Evolutionary conservation across 2,329 filamentous ascomycete genomes (phyloP), one percentile per base, ranked within the genome.

Genomic region (Aspergillus puulaauensis): DNA sequence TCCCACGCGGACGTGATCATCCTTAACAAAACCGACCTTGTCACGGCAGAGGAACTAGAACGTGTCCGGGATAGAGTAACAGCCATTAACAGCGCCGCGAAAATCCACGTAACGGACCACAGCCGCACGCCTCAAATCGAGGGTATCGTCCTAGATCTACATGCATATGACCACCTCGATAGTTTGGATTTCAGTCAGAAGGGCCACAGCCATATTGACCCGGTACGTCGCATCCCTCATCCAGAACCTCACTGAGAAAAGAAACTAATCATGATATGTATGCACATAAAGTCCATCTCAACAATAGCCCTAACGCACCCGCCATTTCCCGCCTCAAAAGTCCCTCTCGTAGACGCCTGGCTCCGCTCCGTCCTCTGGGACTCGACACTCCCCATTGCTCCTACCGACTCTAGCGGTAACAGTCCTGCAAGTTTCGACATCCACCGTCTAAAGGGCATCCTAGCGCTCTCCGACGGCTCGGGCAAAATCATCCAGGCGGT

Each of bases 1-100:
- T 97, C 92, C 1, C 93, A 99, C 68, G 95, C 95, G 6, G 95
- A 99, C 75, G 91, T 98, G 8, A 84, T 99, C 45, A 86, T 99
- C 40, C 85, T 99, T 66, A 99, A 99, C 78, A 99, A 99, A 74
- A 82, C 88, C 3, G 95, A 99, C 70, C 80, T 97, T 3, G 92
- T 98, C 3, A 85, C 82, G 6, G 72, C 82, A 1, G 77, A 83
- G 6, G 86, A 96, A 66, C 82, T 98, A 1, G 75, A 84, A n/a
- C 75, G 71, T 0, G 90, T 97, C 7, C 83, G 82, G 61, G 80
- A 84, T 15, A 84, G 95, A 46, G 87, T 98, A 53, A 79, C 83
- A 54, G 89, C 91, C 5, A 98, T 99, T 73, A 99, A 99, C 71
- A 89, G 90, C 0, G 80, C 97, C 2, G 95, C 95, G 2, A 92